Percentiles rank a stretch among this genome's conserved stretches.
phyloP scores from a whole-genome alignment of 1,139 yeast species.

The Geotrichum candidum region DNA sequence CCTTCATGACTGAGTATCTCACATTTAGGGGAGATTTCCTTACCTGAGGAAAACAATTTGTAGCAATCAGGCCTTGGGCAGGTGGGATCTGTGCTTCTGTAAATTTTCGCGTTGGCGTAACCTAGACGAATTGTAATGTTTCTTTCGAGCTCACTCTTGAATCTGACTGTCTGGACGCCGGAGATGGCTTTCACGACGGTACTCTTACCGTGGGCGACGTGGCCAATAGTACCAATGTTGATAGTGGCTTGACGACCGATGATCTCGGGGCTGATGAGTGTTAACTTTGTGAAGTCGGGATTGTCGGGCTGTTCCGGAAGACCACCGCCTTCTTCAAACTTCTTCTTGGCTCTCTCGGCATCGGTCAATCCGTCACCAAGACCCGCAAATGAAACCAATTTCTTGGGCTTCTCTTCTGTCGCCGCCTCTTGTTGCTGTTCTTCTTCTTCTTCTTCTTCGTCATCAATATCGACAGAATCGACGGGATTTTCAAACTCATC shows the following conservation, averaged over 20 bases:
- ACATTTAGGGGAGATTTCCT: constrained; percentile 90
- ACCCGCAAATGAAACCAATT: constrained; percentile 79
- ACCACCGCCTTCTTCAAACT: constrained; percentile 97
- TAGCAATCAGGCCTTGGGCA: constrained; percentile 96
- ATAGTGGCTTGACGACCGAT: constrained; percentile 98
- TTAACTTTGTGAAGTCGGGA: constrained; percentile 71
- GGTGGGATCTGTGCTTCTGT: constrained; percentile 78
- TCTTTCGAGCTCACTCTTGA: constrained; percentile 97
- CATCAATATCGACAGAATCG: constrained; percentile 35
- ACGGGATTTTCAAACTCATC: constrained; percentile 44
- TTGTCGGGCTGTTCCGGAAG: constrained; percentile 91
- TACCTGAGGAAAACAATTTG: constrained; percentile 88
- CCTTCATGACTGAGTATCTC: constrained; percentile 71
- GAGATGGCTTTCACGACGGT: constrained; percentile 98
- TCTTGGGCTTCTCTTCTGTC: constrained; percentile 42
- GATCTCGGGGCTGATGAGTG: constrained; percentile 92
- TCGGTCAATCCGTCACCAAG: constrained; percentile 52
- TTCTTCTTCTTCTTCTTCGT: constrained; percentile 34
- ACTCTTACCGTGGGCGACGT: constrained; percentile 98
- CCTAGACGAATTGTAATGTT: constrained; percentile 97
- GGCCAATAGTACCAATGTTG: constrained; percentile 98
- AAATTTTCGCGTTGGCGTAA: constrained; percentile 97
- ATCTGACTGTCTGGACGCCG: constrained; percentile 97
- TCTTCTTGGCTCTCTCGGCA: constrained; percentile 69
- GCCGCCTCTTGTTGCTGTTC: constrained; percentile 30